Base-by-base conservation (phyloP, 2,329 filamentous ascomycete species). In the Sphaerulina populicola region DNA sequence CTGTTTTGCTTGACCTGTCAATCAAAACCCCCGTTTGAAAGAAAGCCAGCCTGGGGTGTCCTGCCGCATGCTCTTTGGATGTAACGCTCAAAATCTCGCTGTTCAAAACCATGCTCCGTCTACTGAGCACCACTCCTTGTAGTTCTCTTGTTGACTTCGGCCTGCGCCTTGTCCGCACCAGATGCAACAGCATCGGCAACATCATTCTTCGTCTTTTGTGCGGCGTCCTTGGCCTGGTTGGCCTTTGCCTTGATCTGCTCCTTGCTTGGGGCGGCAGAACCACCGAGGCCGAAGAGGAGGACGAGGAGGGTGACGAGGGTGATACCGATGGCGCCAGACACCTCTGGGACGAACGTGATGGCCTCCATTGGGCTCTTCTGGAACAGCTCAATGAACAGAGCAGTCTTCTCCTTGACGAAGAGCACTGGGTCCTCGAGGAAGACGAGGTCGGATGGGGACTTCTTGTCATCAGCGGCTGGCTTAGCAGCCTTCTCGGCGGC, bases 381-480 rank as follows among this genome's bases (percentile, higher is more conserved):
- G 69, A 83, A 86, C 64, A 97, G 83, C 62, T 83, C 83, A 64
- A 93, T 69, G 80, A 98, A 98, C 57, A 94, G 82, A 62, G 94
- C 85, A 56, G 94, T 70, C 82, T 96, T 97, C 83, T 95, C 87
- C 73, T 83, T 87, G 72, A 95, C 71, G 72, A 86, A 98, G 62
- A 75, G 75, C 62, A 95, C 80, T 43, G 93, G 93, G 77, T 95
- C 88, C 59, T 96, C 91, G 65, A 81, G 74, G 84, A 98, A 97
- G 71, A 81, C 84, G 59, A 94, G 82, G 71, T 91, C 86, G 54
- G 74, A 77, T 58, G 86, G 83, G 46, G 82, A 85, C 72, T 83
- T 81, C 67, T 80, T 80, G 58, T 81, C 75, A 51, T 59, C 73
- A 36, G 53, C 52, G 48, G 78, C 69, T 66, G 91, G 90, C 79